Base-by-base conservation (phyloP, 352 stramenopile species). In the Phytophthora crassamura region DNA sequence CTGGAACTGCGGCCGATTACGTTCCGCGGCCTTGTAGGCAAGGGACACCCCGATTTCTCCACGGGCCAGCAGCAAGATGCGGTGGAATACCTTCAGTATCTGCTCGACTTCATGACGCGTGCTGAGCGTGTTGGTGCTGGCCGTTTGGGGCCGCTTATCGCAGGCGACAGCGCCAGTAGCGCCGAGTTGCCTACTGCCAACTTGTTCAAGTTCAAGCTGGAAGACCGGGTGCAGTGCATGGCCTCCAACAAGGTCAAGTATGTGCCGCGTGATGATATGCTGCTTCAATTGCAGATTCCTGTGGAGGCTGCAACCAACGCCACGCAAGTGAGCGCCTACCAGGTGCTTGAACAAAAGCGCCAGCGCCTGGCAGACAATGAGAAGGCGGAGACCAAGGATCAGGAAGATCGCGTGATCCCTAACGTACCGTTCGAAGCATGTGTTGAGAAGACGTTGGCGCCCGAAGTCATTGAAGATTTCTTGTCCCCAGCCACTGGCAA, bases 21-120 rank as follows among this genome's bases (percentile, higher is more conserved):
- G 67, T 98, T 99, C 74, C 97, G 98, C 54, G 78, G 89, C 46
- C 72, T 98, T 10, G 88, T 99, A n/a, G 97, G 95, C 8, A 95
- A 97, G 48, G 89, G 95, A 48, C 97, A 99, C 73, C 74, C 91
- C 1, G 97, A 99, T 40, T 99, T 99, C 72, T 97, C 89, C 0
- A 99, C 97, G 0, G 95, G 95, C 3, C 94, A 99, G 61, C 97
- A 99, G 75, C 97, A 99, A 78, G 97, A 99, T 78, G 96, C 97
- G 2, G 91, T 97, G 6, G 97, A 99, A 69, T 99, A 99, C 72
- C 91, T 99, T 34, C 90, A 98, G 59, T 90, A 99, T 77, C 72
- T 99, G 12, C 80, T 99, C 15, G 95, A 99, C 40, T 78, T 93
- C 34, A 85, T 99, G 61, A 91, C 92, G 47, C 75, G 87, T 25